Percentiles rank a stretch among this genome's conserved stretches.
Evolutionary conservation across 345 rosid species (phyloP).

Genomic region (Trapa incisa): DNA sequence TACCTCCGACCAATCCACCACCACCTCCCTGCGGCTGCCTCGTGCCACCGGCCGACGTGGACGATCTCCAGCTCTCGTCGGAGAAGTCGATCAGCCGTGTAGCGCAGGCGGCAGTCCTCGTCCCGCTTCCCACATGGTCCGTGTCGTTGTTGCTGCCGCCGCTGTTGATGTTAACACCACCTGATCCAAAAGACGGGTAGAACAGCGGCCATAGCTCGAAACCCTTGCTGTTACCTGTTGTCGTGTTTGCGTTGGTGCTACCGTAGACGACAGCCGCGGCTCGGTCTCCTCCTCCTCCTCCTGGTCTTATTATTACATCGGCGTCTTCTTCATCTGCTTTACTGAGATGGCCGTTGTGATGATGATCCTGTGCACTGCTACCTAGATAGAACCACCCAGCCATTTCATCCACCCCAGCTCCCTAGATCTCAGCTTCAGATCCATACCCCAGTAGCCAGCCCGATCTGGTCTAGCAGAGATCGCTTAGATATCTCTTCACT

Average conservation of each 20-base stretch:
- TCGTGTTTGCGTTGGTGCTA: neutral
- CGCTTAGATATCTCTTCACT: neutral
- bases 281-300: neutral
- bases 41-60: neutral
- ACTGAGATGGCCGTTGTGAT: neutral
- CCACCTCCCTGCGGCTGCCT: conserved; percentile 5
- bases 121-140: neutral
- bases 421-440: neutral
- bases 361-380: conserved; percentile 11
- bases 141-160: conserved; percentile 14
- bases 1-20: conserved; percentile 11
- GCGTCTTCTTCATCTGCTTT: conserved; percentile 1
- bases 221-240: conserved; percentile 4
- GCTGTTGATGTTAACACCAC: conserved; percentile 26
- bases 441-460: conserved; percentile 1
- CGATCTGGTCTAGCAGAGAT: neutral
- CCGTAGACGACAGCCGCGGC: conserved; percentile 6
- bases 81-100: conserved; percentile 7
- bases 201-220: conserved; percentile 9
- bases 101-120: neutral
- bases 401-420: conserved; percentile 28
- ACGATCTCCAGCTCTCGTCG: conserved; percentile 12
- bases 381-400: conserved; percentile 87
- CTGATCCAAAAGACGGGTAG: conserved; percentile 26
- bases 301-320: neutral